These are phyloP conservation scores for Pseudozyma thailandica DNA, from an alignment of 1,284 basidiomycete species.

Conservation along the genomic window DNA sequence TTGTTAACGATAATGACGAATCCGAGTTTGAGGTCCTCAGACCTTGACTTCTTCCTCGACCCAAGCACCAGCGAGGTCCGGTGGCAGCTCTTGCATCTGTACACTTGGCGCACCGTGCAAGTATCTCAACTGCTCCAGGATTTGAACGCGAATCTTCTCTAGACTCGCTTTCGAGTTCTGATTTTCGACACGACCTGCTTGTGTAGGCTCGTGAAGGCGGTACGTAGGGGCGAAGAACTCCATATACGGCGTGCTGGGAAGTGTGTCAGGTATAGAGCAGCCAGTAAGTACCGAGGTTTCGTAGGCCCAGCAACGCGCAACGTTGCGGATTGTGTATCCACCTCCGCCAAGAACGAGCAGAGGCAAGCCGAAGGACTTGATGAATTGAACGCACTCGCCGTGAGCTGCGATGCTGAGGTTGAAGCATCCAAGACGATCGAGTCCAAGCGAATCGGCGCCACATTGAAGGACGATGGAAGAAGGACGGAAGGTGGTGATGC, in stretches of 20 bases:
- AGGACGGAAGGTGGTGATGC: constrained; percentile 88
- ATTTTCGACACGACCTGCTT: constrained; percentile 85
- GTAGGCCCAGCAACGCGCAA: constrained; percentile 98
- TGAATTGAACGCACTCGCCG: constrained; percentile 96
- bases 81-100: constrained; percentile 94
- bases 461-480: constrained; percentile 94
- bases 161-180: constrained; percentile 79
- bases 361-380: constrained; percentile 89
- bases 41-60: constrained; percentile 73
- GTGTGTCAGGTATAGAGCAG: constrained; percentile 81
- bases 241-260: constrained; percentile 90
- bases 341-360: constrained; percentile 92
- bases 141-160: constrained; percentile 84
- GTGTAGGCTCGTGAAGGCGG: constrained; percentile 90
- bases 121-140: constrained; percentile 91
- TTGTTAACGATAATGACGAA: background rate
- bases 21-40: background rate
- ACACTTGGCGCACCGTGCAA: constrained; percentile 95
- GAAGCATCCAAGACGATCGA: constrained; percentile 94
- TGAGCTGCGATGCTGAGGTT: constrained; percentile 99
- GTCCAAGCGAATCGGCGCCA: constrained; percentile 94
- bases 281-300: constrained; percentile 86
- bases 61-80: constrained; percentile 83
- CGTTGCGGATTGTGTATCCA: constrained; percentile 90
- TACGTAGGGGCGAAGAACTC: constrained; percentile 92